Conservation (phyloP, 1,284 basidiomycete species). For the Cutaneotrichosporon spelunceum region DNA sequence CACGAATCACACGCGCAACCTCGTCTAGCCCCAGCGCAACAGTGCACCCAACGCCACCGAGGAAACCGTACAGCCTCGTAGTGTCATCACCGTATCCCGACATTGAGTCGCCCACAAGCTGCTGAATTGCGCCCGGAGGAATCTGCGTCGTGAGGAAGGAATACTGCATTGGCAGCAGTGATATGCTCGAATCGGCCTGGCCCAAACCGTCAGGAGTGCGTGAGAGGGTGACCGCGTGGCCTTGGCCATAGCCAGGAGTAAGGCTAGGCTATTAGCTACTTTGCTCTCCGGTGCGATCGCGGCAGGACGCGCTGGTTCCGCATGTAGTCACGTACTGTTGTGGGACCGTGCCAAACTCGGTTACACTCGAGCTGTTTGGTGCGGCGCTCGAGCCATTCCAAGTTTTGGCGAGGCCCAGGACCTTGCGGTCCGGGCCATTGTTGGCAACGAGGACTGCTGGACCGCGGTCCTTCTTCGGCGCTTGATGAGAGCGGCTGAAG, state of each 20-base stretch:
- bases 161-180: conserved; percentile 34
- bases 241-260: background rate
- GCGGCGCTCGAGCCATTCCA: conserved; percentile 21
- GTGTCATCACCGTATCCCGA: conserved; percentile 33
- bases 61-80: conserved; percentile 37
- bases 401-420: conserved; percentile 24
- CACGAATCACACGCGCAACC: conserved; percentile 64
- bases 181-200: conserved; percentile 13
- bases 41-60: conserved; percentile 35
- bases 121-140: conserved; percentile 25
- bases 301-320: background rate
- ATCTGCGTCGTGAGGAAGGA: conserved; percentile 36
- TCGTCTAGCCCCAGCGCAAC: conserved; percentile 67
- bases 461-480: conserved; percentile 24
- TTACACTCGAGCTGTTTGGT: conserved; percentile 8
- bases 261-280: background rate
- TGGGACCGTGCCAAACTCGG: conserved; percentile 26
- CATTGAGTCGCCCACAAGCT: conserved; percentile 34
- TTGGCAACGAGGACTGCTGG: conserved; percentile 23
- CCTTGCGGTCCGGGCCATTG: conserved; percentile 14
- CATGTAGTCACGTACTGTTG: conserved; percentile 6
- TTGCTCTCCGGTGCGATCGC: background rate
- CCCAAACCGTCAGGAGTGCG: background rate
- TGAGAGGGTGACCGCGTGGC: background rate
- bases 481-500: conserved; percentile 26